Evolutionary conservation across 352 stramenopile genomes (phyloP).

Genomic region (Globisporangium emineosum): DNA sequence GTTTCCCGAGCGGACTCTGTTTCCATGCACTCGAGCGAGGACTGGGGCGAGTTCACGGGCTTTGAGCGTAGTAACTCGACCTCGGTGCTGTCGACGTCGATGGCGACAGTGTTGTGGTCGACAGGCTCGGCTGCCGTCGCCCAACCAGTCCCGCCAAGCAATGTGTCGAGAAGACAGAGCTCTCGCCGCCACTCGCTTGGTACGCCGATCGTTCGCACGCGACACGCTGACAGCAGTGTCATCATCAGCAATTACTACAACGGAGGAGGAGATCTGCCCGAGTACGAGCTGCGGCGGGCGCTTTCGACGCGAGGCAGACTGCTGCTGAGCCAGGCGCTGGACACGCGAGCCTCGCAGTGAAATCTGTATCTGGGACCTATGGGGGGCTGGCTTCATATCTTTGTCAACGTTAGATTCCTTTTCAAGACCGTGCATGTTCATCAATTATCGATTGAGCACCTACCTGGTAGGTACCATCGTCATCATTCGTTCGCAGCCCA

Average conservation of each 20-base stretch:
- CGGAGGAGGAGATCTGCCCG: not conserved
- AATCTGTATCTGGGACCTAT: not conserved
- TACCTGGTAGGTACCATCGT: not conserved
- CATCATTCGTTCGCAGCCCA: not conserved
- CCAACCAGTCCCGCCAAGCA: not conserved
- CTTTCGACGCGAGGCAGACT: conserved; percentile 23
- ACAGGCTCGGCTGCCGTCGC: not conserved
- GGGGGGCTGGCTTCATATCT: not conserved
- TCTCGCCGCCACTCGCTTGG: conserved; percentile 15
- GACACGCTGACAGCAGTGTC: not conserved
- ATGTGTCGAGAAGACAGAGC: conserved; percentile 6
- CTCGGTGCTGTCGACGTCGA: conserved; percentile 15
- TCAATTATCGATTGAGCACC: not conserved
- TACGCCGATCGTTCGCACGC: conserved; percentile 2
- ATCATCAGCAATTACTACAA: not conserved
- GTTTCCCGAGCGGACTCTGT: conserved; percentile 9
- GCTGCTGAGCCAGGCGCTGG: conserved; percentile 23
- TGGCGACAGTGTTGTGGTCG: conserved; percentile 13
- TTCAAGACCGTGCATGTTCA: not conserved
- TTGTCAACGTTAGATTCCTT: not conserved
- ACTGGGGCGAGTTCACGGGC: conserved; percentile 19
- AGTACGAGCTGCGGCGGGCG: conserved; percentile 16
- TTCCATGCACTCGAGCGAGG: conserved; percentile 14
- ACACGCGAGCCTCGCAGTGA: conserved; percentile 4
- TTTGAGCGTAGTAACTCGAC: conserved; percentile 16